Conservation (phyloP, 768 basidiomycete genomes). For the Leccinum rimulosum region DNA sequence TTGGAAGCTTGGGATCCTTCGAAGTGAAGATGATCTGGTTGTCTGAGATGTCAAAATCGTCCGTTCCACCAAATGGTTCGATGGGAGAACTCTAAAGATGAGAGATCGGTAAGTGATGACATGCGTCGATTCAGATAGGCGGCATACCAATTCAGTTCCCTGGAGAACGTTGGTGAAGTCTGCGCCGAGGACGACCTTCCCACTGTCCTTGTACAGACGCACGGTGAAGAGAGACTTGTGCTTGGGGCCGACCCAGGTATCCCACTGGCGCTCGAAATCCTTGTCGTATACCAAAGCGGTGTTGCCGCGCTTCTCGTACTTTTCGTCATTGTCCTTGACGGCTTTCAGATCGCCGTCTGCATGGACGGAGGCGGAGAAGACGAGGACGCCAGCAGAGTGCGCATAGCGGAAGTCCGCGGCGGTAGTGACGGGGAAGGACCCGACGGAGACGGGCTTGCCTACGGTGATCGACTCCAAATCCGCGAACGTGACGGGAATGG, state of each 20-base stretch:
- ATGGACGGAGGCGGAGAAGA: slow-evolving; percentile 86
- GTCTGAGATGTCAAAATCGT: slow-evolving; percentile 74
- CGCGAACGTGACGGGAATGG: slow-evolving; percentile 49
- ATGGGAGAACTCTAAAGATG: slow-evolving; percentile 61
- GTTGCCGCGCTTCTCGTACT: slow-evolving; percentile 70
- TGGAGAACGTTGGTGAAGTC: slow-evolving; percentile 59
- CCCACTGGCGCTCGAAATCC: slow-evolving; percentile 76
- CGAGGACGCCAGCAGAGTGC: slow-evolving; percentile 53
- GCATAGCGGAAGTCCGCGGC: slow-evolving; percentile 72
- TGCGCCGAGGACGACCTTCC: slow-evolving; percentile 51
- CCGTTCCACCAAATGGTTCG: slow-evolving; percentile 82
- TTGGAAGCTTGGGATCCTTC: slow-evolving; percentile 75
- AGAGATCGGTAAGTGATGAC: background rate
- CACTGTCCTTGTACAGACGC: slow-evolving; percentile 44
- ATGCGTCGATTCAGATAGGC: background rate
- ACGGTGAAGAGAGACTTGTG: slow-evolving; percentile 70
- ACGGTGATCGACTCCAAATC: slow-evolving; percentile 33
- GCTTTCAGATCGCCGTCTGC: slow-evolving; percentile 69
- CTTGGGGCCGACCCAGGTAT: slow-evolving; percentile 74
- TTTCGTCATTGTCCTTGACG: slow-evolving; percentile 67
- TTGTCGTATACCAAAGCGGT: slow-evolving; percentile 69
- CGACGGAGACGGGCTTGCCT: slow-evolving; percentile 45
- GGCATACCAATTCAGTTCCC: slow-evolving; percentile 67
- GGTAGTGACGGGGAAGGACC: slow-evolving; percentile 64
- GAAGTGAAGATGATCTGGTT: slow-evolving; percentile 77